Conservation (phyloP, 176 grass and related monocot genomes). For the Aegilops umbellulata region DNA sequence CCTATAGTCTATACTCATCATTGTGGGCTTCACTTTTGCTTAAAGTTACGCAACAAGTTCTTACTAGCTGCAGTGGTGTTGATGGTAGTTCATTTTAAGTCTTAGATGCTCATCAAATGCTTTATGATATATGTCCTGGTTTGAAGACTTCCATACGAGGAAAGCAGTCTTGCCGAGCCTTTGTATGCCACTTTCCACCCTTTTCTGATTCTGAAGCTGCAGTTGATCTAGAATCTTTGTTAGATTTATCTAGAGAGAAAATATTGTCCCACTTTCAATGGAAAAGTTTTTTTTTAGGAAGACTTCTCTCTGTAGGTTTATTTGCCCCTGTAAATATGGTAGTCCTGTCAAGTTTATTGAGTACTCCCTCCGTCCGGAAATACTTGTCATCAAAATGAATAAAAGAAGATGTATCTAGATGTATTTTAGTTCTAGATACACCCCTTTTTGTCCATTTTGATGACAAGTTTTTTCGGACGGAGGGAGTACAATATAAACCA, state of each 20-base stretch:
- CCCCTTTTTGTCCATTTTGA: no score
- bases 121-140: slow-evolving; percentile 4
- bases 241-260: not conserved
- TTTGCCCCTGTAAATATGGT: not conserved
- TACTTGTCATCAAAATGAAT: no score
- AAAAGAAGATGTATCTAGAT: no score
- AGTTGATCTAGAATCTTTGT: slow-evolving; percentile 1
- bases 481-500: not conserved
- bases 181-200: not conserved
- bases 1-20: no score
- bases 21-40: not conserved
- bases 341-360: not conserved
- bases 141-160: not conserved
- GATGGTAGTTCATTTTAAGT: not conserved
- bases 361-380: no score
- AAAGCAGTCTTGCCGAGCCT: not conserved
- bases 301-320: not conserved
- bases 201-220: slow-evolving; percentile 8
- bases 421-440: no score
- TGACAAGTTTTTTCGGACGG: no score
- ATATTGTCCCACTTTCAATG: not conserved
- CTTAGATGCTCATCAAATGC: not conserved
- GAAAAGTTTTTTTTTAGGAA: not conserved
- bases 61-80: not conserved
- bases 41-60: not conserved